phyloP scores from a whole-genome alignment of 768 basidiomycete species.

The Brasilioporus rufonigricans region DNA sequence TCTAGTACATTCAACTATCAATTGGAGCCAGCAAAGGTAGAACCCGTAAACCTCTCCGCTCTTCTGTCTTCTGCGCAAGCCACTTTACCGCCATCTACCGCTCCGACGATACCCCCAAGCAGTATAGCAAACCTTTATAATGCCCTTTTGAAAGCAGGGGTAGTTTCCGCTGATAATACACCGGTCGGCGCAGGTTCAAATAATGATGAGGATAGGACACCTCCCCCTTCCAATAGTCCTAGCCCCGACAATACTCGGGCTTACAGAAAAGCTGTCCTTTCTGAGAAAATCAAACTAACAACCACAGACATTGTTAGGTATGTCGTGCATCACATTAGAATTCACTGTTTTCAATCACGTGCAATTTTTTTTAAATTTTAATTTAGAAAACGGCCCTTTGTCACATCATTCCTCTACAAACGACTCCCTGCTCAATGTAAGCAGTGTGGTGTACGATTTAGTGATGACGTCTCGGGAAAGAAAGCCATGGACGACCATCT shows the following conservation, averaged over 20 bases:
- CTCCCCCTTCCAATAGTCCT: constrained; percentile 32
- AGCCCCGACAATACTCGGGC: constrained; percentile 49
- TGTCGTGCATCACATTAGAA: constrained; percentile 17
- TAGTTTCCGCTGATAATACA: constrained; percentile 56
- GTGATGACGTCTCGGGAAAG: constrained; percentile 68
- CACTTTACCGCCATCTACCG: constrained; percentile 21
- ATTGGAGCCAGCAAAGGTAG: constrained; percentile 26
- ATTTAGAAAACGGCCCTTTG: constrained; percentile 47
- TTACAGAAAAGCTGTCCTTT: constrained; percentile 61
- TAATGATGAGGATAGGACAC: constrained; percentile 27
- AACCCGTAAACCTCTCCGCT: constrained; percentile 30
- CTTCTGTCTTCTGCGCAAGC: constrained; percentile 28
- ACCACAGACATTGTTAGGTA: constrained; percentile 74
- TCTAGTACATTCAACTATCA: constrained; percentile 28
- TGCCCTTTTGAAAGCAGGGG: constrained; percentile 76
- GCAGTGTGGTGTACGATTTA: constrained; percentile 89
- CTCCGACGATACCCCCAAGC: constrained; percentile 23
- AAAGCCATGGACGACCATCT: constrained; percentile 82
- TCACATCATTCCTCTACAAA: constrained; percentile 69
- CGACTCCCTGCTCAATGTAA: constrained; percentile 82
- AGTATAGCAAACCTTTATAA: constrained; percentile 61
- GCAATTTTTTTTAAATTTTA: constrained; percentile 12
- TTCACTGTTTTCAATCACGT: too few relatives aligned
- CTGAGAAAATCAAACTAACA: constrained; percentile 58
- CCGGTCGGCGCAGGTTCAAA: constrained; percentile 47